Evolutionary conservation across 352 stramenopile genomes (phyloP), one percentile per base, ranked within the genome.

Genomic region (Pythium aristosporum): DNA sequence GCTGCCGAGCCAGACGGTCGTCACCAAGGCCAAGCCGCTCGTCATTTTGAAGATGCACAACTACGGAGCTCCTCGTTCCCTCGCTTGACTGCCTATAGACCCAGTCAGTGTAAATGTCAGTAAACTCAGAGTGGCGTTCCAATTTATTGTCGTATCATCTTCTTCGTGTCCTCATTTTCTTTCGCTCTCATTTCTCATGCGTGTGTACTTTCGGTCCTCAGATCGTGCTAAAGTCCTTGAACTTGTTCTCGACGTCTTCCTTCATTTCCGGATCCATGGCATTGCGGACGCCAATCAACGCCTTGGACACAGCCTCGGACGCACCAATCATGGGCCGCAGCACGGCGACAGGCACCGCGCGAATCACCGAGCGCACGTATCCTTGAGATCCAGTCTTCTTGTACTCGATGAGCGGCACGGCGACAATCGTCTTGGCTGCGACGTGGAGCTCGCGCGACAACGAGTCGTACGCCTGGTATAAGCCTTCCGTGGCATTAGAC

Each of bases 161-260:
- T 51, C 39, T 52, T 46, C 39, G 39, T 28, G 57, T 28, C 47
- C 30, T 63, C 34, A 18, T 49, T 39, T 13, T 59, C 49, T 55
- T n/a, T 57, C 25, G 52, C 25, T 44, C 39, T 44, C 51, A 20
- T 37, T 32, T 42, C 20, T 52, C 43, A 52, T 71, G 12, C 20
- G 16, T 44, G 28, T n/a, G 32, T 50, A 13, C 20, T 10, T 5
- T 25, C 5, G 20, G 18, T 6, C 28, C 32, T 52, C 36, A 74
- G 41, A 74, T 74, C 25, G 68, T 71, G 28, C 84, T 79, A 58
- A 92, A 89, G 74, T 96, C 85, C 79, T 96, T 96, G 61, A 95
- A 96, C 73, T 96, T 96, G 73, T 96, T 96, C 74, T 94, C 85
- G 48, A 96, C 93, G 67, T 96, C 86, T 61, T 96, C 87, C 66